A percentile compares a stretch with the other conserved stretches of the same genome.
Conservation (phyloP, 495 filamentous ascomycete species). For the Filosporella fistucella region DNA sequence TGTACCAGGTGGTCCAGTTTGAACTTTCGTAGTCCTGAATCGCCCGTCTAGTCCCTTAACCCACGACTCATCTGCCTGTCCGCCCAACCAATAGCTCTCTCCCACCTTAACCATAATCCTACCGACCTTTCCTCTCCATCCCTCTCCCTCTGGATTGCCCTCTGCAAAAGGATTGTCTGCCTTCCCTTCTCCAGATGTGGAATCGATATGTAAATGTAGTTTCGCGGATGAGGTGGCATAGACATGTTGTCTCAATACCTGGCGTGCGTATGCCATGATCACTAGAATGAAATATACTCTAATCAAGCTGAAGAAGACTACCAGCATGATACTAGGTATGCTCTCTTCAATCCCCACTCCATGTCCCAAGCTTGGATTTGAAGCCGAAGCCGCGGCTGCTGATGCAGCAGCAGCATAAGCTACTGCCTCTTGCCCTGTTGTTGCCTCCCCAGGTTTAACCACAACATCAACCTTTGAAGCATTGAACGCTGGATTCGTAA, state of each 20-base stretch:
- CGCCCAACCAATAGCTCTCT: conserved; percentile 70
- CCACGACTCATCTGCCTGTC: conserved; percentile 52
- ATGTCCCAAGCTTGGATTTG: conserved; percentile 15
- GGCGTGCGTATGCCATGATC: conserved; percentile 73
- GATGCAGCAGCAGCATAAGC: conserved; percentile 35
- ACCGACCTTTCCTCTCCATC: conserved; percentile 72
- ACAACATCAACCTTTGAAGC: conserved; percentile 47
- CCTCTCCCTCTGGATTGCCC: conserved; percentile 63
- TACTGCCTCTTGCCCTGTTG: conserved; percentile 45
- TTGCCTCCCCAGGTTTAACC: conserved; percentile 35
- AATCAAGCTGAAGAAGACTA: conserved; percentile 64
- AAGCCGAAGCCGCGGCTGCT: conserved; percentile 11
- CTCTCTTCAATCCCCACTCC: conserved; percentile 57
- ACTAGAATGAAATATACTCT: conserved; percentile 75
- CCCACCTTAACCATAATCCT: conserved; percentile 67
- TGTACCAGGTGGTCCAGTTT: conserved; percentile 41
- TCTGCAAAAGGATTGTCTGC: conserved; percentile 66
- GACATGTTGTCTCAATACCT: conserved; percentile 59
- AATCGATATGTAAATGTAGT: conserved; percentile 32
- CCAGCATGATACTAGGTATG: conserved; percentile 69
- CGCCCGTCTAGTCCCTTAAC: conserved; percentile 50
- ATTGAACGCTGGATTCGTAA: conserved; percentile 63
- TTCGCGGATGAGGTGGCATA: conserved; percentile 44
- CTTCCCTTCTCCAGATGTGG: conserved; percentile 33
- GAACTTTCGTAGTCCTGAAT: conserved; percentile 37